Evolutionary conservation across 257 asterid species (phyloP).

Genomic region (Pogostemon cablin): DNA sequence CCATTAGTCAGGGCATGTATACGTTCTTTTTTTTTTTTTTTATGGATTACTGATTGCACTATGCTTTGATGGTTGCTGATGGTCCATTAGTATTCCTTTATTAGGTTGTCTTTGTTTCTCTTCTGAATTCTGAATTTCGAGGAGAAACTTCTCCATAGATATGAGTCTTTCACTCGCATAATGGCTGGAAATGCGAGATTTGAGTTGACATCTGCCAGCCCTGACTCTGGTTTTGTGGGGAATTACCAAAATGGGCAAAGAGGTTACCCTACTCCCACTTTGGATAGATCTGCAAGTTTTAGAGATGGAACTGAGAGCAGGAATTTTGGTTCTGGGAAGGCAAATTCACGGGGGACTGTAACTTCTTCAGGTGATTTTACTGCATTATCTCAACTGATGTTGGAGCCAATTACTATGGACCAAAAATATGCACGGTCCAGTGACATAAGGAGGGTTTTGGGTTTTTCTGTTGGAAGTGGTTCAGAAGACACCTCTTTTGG

Average conservation of each 20-base stretch:
- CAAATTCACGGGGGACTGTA: constrained; percentile 63
- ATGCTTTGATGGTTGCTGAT: constrained; percentile 28
- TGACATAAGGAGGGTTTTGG: constrained; percentile 74
- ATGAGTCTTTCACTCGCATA: constrained; percentile 45
- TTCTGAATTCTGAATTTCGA: constrained; percentile 27
- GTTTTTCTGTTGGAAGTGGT: constrained; percentile 52
- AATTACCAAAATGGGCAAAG: constrained; percentile 77
- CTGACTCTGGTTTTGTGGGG: constrained; percentile 69
- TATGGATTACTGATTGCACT: constrained; percentile 11
- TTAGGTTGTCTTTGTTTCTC: constrained; percentile 36
- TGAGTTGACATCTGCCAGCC: constrained; percentile 76
- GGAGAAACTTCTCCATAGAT: constrained; percentile 33
- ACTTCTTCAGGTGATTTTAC: constrained; percentile 61
- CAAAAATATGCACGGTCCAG: constrained; percentile 46
- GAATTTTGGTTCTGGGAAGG: constrained; percentile 64
- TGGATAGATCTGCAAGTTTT: constrained; percentile 87
- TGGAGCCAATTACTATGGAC: constrained; percentile 68
- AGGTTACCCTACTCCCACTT: constrained; percentile 56
- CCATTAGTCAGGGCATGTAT: background rate
- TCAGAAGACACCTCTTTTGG: constrained; percentile 72
- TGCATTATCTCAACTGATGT: constrained; percentile 56
- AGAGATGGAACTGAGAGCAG: constrained; percentile 72
- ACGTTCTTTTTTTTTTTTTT: background rate
- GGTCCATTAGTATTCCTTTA: constrained; percentile 24
- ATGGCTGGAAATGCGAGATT: constrained; percentile 90